Evolutionary conservation across 1,284 basidiomycete species (phyloP).

Genomic region (Malassezia japonica): DNA sequence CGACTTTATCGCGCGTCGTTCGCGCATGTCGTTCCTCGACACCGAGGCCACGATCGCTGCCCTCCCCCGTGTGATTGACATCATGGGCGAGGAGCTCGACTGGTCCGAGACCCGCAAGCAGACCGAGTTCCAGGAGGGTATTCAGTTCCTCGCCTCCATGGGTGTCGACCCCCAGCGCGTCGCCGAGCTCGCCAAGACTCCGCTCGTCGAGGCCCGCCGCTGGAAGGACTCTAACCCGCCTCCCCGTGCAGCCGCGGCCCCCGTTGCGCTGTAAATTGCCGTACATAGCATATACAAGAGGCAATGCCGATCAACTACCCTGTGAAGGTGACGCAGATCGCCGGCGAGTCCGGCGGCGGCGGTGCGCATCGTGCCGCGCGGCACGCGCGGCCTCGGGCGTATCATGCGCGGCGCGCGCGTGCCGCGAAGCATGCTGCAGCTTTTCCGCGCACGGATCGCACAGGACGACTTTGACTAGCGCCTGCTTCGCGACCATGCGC

Average conservation of each 20-base stretch:
- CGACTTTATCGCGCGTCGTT: slow-evolving; percentile 85
- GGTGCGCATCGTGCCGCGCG: too few relatives aligned
- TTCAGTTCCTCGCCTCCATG: slow-evolving; percentile 49
- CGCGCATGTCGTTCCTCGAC: slow-evolving; percentile 85
- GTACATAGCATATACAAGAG: slow-evolving; percentile 1
- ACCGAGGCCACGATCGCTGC: slow-evolving; percentile 73
- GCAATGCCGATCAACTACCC: too few relatives aligned
- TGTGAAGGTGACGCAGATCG: too few relatives aligned
- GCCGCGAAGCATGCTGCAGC: not conserved
- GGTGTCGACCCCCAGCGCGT: slow-evolving; percentile 43
- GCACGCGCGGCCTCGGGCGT: too few relatives aligned
- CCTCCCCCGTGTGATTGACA: slow-evolving; percentile 75
- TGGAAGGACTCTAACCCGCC: slow-evolving; percentile 12
- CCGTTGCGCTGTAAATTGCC: too few relatives aligned
- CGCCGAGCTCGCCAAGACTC: slow-evolving; percentile 25
- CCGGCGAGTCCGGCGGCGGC: too few relatives aligned
- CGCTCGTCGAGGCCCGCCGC: slow-evolving; percentile 29
- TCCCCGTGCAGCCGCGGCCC: not conserved
- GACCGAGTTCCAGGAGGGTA: slow-evolving; percentile 49
- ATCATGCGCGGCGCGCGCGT: not conserved
- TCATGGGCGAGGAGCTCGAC: slow-evolving; percentile 76
- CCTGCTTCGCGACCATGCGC: not conserved
- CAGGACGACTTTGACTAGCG: slow-evolving; percentile 11
- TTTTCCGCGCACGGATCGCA: slow-evolving; percentile 3
- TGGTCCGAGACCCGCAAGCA: slow-evolving; percentile 61